phyloP scores from a whole-genome alignment of 805 yeast species.

The Cyberlindnera bimundalis region DNA sequence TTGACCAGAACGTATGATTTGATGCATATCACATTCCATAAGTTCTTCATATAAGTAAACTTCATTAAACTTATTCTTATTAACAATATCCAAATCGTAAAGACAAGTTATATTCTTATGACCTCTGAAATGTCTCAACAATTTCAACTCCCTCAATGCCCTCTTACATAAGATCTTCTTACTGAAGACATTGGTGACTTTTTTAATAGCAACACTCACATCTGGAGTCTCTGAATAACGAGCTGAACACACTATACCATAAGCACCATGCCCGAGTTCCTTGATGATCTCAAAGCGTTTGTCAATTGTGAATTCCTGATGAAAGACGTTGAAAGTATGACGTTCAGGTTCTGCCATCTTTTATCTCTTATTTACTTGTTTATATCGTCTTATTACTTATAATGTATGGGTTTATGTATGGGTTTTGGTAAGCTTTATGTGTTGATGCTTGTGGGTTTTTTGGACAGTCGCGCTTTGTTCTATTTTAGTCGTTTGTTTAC shows the following conservation, averaged over 20 bases:
- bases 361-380: too few relatives aligned
- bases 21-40: constrained; percentile 99
- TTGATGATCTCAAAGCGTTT: constrained; percentile 82
- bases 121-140: constrained; percentile 89
- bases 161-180: constrained; percentile 89
- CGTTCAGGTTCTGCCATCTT: constrained; percentile 34
- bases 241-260: constrained; percentile 96
- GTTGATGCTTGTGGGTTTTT: too few relatives aligned
- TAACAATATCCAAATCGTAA: constrained; percentile 88
- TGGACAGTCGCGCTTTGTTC: background rate
- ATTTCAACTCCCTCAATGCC: constrained; percentile 85
- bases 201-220: constrained; percentile 90
- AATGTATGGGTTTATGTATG: too few relatives aligned
- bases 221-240: constrained; percentile 69
- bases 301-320: constrained; percentile 92
- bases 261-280: constrained; percentile 97
- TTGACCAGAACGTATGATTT: constrained; percentile 90
- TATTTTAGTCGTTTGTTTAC: too few relatives aligned
- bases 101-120: constrained; percentile 95
- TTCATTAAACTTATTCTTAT: constrained; percentile 75
- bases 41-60: constrained; percentile 91
- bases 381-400: too few relatives aligned
- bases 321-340: constrained; percentile 61
- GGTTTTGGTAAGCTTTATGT: background rate
- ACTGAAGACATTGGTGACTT: constrained; percentile 90